Evolutionary conservation across 176 grass and related monocot genomes (phyloP).

Genomic region (Bonia amplexicaulis): DNA sequence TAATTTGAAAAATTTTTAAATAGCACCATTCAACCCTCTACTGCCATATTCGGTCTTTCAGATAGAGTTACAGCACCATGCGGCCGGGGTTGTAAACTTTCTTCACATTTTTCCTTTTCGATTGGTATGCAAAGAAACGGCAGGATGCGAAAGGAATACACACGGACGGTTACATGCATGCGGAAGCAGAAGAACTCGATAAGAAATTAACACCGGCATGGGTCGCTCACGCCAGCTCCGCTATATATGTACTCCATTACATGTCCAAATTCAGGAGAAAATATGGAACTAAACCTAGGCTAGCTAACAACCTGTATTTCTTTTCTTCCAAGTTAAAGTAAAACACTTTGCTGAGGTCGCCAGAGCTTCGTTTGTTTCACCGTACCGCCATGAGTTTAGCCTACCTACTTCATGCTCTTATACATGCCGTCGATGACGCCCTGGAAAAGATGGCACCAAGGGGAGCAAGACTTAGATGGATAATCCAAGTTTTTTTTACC

Average conservation of each 20-base stretch:
- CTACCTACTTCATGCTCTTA: conserved; percentile 55
- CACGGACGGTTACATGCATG: not conserved
- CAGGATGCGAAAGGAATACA: not conserved
- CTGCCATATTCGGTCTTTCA: too few relatives aligned
- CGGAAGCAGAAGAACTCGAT: not conserved
- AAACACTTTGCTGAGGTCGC: not conserved
- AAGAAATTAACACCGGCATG: not conserved
- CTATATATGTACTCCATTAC: not conserved
- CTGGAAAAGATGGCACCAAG: conserved; percentile 34
- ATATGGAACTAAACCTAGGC: not conserved
- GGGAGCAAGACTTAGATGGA: not conserved
- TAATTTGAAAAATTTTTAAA: too few relatives aligned
- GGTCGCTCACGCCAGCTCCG: not conserved
- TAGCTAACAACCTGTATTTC: not conserved
- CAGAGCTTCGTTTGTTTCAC: not conserved
- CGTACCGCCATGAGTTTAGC: not conserved
- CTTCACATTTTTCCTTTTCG: not conserved
- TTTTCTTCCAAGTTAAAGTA: not conserved
- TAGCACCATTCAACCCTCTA: too few relatives aligned
- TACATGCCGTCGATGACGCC: conserved; percentile 63
- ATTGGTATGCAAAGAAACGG: not conserved
- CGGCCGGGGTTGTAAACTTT: too few relatives aligned
- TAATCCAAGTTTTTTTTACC: not conserved
- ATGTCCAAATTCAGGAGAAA: not conserved
- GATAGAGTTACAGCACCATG: too few relatives aligned